Percentiles rank a stretch among this genome's conserved stretches.
Evolutionary conservation across 345 rosid genomes (phyloP).

Genomic region (Eucalyptus polyanthemos): DNA sequence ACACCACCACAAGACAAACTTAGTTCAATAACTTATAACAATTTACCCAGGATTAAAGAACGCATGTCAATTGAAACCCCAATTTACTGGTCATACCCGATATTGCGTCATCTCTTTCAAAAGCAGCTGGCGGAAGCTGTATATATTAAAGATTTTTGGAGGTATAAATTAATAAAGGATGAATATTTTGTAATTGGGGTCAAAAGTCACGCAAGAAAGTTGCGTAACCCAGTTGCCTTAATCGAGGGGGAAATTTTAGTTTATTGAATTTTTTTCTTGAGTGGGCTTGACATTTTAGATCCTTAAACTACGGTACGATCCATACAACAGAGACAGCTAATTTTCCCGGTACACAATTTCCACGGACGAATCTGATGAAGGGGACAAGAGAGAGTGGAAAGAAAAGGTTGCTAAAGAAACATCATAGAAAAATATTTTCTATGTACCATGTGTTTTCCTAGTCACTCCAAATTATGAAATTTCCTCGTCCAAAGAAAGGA

Average conservation of each 20-base stretch:
- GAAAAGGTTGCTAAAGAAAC: background rate
- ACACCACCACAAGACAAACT: background rate
- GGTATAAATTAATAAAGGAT: background rate
- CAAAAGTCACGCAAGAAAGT: background rate
- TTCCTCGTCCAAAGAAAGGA: background rate
- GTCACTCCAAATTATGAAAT: too few species aligned
- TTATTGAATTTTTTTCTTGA: background rate
- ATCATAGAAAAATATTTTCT: background rate
- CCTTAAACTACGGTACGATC: background rate
- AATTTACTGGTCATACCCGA: background rate
- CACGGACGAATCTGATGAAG: too few species aligned
- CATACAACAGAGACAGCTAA: too few species aligned
- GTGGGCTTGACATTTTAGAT: background rate
- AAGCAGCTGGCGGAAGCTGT: background rate
- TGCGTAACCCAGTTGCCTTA: background rate
- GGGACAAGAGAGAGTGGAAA: too few species aligned
- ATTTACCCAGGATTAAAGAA: background rate
- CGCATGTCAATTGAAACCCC: background rate
- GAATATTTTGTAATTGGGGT: background rate
- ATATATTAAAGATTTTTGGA: background rate
- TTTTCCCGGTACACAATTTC: too few species aligned
- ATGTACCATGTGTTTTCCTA: background rate
- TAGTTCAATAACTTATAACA: background rate
- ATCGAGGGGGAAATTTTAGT: background rate
- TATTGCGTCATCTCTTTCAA: background rate